Evolutionary conservation across 1,139 yeast genomes (phyloP).

Genomic region (Pichia sp.): DNA sequence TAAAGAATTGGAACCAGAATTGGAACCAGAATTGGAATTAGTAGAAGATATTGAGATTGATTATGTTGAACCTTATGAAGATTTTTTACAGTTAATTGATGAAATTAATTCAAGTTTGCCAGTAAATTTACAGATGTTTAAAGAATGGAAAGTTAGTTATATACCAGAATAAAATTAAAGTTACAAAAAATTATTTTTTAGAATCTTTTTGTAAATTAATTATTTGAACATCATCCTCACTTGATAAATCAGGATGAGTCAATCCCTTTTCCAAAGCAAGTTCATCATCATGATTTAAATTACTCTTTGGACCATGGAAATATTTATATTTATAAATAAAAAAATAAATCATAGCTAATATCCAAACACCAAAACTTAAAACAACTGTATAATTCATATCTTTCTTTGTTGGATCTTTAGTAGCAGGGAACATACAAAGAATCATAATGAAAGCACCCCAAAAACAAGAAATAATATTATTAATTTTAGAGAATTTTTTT

Average conservation of each 20-base stretch:
- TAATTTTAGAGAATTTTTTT: conserved; percentile 35
- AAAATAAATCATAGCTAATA: conserved; percentile 42
- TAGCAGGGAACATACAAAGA: conserved; percentile 43
- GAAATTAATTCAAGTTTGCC: conserved; percentile 31
- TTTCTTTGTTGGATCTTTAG: conserved; percentile 25
- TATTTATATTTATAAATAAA: conserved; percentile 40
- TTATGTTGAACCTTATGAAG: conserved; percentile 25
- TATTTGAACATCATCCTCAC: conserved; percentile 20
- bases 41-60: conserved; percentile 23
- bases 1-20: no score
- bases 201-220: not conserved
- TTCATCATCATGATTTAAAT: conserved; percentile 23
- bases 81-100: conserved; percentile 27
- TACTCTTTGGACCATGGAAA: conserved; percentile 46
- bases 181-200: not conserved
- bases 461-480: conserved; percentile 32
- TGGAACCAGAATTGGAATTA: no score
- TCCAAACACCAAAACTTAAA: conserved; percentile 44
- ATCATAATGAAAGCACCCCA: conserved; percentile 41
- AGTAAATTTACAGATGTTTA: conserved; percentile 20
- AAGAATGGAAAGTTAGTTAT: conserved; percentile 27
- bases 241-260: conserved; percentile 12
- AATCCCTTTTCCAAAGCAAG: conserved; percentile 2
- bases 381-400: conserved; percentile 42
- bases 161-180: conserved; percentile 17